Percentiles rank a stretch among this genome's conserved stretches.
phyloP scores from a whole-genome alignment of 1,284 basidiomycete genomes.

The Porodaedalea pini region DNA sequence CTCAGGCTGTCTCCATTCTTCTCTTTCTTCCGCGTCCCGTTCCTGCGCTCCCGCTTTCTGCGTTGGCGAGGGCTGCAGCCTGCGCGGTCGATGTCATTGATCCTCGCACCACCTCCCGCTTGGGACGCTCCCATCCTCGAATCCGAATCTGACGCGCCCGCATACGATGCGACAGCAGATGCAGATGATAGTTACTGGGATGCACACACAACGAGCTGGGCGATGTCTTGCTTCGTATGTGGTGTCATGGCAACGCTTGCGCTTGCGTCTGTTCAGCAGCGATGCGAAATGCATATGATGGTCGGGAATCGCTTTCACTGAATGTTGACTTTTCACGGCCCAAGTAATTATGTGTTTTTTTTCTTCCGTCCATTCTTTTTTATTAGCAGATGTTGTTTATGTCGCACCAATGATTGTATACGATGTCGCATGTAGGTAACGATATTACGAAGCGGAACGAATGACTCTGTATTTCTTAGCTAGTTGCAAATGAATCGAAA shows the following conservation, averaged over 20 bases:
- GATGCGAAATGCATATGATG: conserved; percentile 3
- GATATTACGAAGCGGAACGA: too few species aligned
- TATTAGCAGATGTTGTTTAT: background rate
- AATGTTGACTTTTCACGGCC: background rate
- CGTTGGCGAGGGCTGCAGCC: background rate
- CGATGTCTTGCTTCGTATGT: conserved; percentile 18
- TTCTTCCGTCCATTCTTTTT: background rate
- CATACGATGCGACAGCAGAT: background rate
- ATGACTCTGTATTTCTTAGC: too few species aligned
- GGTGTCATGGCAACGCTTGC: conserved; percentile 14
- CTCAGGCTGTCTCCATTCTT: background rate
- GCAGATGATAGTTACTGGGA: background rate
- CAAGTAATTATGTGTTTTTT: background rate
- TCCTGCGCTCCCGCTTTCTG: background rate
- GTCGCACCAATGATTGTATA: too few species aligned
- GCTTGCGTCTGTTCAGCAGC: conserved; percentile 13
- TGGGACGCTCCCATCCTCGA: conserved; percentile 11
- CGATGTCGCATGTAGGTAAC: too few species aligned
- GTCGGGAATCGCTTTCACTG: conserved; percentile 12
- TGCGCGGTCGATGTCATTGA: background rate
- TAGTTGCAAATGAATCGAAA: too few species aligned
- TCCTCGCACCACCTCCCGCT: background rate
- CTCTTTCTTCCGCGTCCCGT: conserved; percentile 5
- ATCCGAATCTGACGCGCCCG: background rate
- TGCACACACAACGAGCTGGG: conserved; percentile 14